phyloP scores from a whole-genome alignment of 2,329 filamentous ascomycete genomes.

The Ophiostoma triangulosporum region DNA sequence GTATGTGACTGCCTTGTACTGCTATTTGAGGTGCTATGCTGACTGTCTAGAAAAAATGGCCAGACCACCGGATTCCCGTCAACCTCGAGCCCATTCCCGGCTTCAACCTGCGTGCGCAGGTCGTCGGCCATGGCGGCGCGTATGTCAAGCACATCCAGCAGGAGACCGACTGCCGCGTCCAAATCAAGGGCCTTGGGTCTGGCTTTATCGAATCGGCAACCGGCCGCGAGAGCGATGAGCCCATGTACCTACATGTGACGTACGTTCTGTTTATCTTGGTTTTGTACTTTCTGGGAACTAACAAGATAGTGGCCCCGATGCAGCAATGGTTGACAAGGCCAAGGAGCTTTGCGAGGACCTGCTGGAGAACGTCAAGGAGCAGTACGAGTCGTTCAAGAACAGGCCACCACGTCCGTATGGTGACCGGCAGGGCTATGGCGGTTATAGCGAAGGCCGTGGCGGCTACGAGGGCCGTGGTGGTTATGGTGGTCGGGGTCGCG shows the following conservation, averaged over 20 bases:
- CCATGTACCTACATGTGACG: slow-evolving; percentile 95
- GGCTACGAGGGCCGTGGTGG: slow-evolving; percentile 24
- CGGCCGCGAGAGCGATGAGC: slow-evolving; percentile 82
- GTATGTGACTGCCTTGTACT: slow-evolving; percentile 37
- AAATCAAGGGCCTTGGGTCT: slow-evolving; percentile 93
- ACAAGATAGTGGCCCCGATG: slow-evolving; percentile 61
- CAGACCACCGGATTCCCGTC: slow-evolving; percentile 87
- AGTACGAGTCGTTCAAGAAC: slow-evolving; percentile 85
- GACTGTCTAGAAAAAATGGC: slow-evolving; percentile 57
- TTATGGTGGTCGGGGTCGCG: slow-evolving; percentile 23
- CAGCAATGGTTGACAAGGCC: slow-evolving; percentile 70
- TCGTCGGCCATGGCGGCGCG: slow-evolving; percentile 84
- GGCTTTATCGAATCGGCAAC: slow-evolving; percentile 85
- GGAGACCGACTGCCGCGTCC: slow-evolving; percentile 87
- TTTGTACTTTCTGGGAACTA: neutral
- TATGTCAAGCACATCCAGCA: slow-evolving; percentile 98
- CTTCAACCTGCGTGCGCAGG: slow-evolving; percentile 91
- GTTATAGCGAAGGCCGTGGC: slow-evolving; percentile 31
- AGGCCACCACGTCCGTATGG: slow-evolving; percentile 54
- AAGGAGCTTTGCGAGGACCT: slow-evolving; percentile 84
- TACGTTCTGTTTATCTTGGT: slow-evolving; percentile 32
- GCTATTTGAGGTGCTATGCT: neutral
- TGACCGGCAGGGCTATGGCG: slow-evolving; percentile 29
- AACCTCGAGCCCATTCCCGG: slow-evolving; percentile 80
- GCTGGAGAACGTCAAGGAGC: slow-evolving; percentile 69